Percentiles rank a stretch among this genome's conserved stretches.
Conservation (phyloP, 345 rosid species). For the Salix viminalis region DNA sequence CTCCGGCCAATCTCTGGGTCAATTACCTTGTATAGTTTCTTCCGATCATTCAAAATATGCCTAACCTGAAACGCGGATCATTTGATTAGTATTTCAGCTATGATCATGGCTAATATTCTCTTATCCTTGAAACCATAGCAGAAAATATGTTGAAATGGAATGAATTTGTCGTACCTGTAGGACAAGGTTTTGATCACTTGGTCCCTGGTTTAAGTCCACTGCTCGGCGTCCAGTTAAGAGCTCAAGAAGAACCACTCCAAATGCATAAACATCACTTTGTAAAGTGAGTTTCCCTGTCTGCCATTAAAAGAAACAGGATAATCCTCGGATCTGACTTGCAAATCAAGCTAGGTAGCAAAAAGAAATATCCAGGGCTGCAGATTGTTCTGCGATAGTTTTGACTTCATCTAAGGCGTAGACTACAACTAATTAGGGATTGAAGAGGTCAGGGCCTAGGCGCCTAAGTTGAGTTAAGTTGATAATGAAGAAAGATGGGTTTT, state of each 20-base stretch:
- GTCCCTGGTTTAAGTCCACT: slow-evolving; percentile 78
- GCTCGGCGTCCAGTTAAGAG: slow-evolving; percentile 96
- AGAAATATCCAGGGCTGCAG: not conserved
- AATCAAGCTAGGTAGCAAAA: slow-evolving; percentile 1
- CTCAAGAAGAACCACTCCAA: slow-evolving; percentile 92
- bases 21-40: slow-evolving; percentile 69
- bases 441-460: not conserved
- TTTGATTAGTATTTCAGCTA: slow-evolving; percentile 11
- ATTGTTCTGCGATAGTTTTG: not conserved
- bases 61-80: slow-evolving; percentile 56
- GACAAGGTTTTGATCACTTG: slow-evolving; percentile 86
- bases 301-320: slow-evolving; percentile 4
- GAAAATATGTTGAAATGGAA: not conserved
- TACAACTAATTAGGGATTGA: not conserved
- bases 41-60: slow-evolving; percentile 68
- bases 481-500: not conserved
- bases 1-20: slow-evolving; percentile 73
- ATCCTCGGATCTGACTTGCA: slow-evolving; percentile 5
- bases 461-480: not conserved
- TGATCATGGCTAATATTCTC: not conserved
- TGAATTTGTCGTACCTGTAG: slow-evolving; percentile 55
- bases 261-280: slow-evolving; percentile 96
- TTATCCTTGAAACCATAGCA: slow-evolving; percentile 13
- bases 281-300: slow-evolving; percentile 96
- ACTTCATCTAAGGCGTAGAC: not conserved